A percentile compares a stretch with the other conserved stretches of the same genome.
phyloP scores from a whole-genome alignment of 495 filamentous ascomycete species.

The Elasticomyces elasticus region DNA sequence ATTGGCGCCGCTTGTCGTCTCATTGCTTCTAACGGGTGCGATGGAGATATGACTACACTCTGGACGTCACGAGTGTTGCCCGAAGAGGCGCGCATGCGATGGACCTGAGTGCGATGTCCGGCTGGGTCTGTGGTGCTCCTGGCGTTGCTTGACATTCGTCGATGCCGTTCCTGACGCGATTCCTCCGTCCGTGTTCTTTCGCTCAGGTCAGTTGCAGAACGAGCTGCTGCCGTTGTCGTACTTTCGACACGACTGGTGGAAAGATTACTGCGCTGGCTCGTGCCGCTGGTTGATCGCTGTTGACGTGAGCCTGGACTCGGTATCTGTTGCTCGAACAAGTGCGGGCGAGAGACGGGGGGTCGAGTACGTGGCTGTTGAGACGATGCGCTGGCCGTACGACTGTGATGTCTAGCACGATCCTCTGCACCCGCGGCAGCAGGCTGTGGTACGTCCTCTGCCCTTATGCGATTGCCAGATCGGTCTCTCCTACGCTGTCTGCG shows the following conservation, averaged over 20 bases:
- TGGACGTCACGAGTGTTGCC: background rate
- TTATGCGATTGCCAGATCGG: conserved; percentile 8
- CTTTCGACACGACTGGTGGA: conserved; percentile 14
- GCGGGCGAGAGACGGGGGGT: conserved; percentile 47
- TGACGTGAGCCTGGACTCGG: conserved; percentile 13
- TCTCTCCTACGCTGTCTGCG: conserved; percentile 42
- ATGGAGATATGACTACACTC: background rate
- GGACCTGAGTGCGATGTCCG: background rate
- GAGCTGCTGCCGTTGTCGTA: conserved; percentile 33
- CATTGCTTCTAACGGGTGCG: conserved; percentile 2
- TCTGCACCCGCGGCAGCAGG: conserved; percentile 1
- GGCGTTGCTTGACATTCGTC: conserved; percentile 27
- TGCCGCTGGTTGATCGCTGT: conserved; percentile 22
- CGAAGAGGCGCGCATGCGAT: conserved; percentile 5
- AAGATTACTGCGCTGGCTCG: conserved; percentile 38
- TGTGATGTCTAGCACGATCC: conserved; percentile 16
- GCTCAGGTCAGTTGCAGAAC: conserved; percentile 53
- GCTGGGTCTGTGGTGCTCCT: conserved; percentile 42
- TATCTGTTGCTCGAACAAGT: conserved; percentile 41
- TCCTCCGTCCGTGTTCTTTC: conserved; percentile 33
- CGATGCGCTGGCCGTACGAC: conserved; percentile 28
- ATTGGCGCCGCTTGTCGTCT: conserved; percentile 19
- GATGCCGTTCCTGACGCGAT: conserved; percentile 10
- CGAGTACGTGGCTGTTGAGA: conserved; percentile 29
- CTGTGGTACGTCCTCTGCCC: background rate